A percentile compares a stretch with the other conserved stretches of the same genome.
These are phyloP conservation scores for Niebla homalea DNA, from an alignment of 495 filamentous ascomycete species.

Conservation along the genomic window DNA sequence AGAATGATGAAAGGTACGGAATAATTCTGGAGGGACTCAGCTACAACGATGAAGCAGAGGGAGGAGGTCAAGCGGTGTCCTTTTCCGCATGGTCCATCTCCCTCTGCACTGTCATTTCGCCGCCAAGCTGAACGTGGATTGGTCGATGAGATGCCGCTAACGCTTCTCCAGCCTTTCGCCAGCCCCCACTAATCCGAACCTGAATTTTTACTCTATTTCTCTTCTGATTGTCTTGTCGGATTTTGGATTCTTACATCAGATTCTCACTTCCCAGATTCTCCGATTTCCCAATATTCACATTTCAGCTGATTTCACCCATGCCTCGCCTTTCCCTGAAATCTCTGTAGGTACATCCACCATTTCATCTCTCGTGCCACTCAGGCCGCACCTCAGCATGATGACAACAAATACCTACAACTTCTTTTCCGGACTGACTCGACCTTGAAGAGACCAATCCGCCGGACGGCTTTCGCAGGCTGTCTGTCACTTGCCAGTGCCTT, in stretches of 20 bases:
- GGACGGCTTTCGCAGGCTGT: conserved; percentile 56
- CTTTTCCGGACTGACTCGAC: conserved; percentile 91
- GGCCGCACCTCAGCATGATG: conserved; percentile 52
- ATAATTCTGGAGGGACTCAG: too few relatives aligned
- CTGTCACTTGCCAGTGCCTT: conserved; percentile 98
- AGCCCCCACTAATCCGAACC: too few relatives aligned
- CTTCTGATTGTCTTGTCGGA: too few relatives aligned
- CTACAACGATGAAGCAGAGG: too few relatives aligned
- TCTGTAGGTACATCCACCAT: conserved; percentile 6
- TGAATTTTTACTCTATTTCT: too few relatives aligned
- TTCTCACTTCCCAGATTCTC: background rate
- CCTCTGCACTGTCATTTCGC: background rate
- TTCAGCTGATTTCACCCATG: background rate
- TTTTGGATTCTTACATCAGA: too few relatives aligned
- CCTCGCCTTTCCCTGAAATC: background rate
- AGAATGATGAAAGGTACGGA: background rate
- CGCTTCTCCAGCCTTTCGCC: too few relatives aligned
- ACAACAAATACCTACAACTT: conserved; percentile 66
- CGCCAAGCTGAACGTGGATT: background rate
- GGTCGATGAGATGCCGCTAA: background rate
- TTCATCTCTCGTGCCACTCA: conserved; percentile 11
- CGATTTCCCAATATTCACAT: background rate
- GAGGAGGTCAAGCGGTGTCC: background rate
- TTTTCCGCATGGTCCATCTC: background rate
- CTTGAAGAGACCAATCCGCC: conserved; percentile 69